phyloP scores from a whole-genome alignment of 2,329 filamentous ascomycete species.

The Trichophyton mentagrophytes region DNA sequence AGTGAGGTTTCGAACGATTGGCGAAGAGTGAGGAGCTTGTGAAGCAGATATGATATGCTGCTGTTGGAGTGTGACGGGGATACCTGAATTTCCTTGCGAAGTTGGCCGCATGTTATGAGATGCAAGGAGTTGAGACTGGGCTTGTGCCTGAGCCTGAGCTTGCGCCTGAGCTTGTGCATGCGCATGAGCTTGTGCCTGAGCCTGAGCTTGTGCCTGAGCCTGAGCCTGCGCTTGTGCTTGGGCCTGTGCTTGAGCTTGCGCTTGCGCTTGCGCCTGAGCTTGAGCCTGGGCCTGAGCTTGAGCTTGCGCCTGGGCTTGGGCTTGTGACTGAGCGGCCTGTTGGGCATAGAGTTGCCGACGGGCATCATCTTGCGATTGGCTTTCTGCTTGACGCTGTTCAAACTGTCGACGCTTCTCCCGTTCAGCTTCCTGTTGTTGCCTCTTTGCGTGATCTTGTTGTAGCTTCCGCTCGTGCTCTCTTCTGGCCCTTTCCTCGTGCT shows the following conservation, averaged over 20 bases:
- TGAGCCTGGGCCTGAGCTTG: constrained; percentile 10
- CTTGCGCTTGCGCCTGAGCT: constrained; percentile 22
- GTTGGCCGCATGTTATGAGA: constrained; percentile 42
- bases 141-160: constrained; percentile 9
- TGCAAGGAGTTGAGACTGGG: constrained; percentile 20
- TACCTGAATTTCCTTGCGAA: constrained; percentile 29
- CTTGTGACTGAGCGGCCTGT: constrained; percentile 37
- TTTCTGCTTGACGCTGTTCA: constrained; percentile 34
- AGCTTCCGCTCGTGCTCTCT: constrained; percentile 36
- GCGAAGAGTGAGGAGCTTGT: constrained; percentile 36
- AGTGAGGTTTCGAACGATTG: constrained; percentile 36
- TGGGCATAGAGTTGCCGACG: constrained; percentile 29
- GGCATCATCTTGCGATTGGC: constrained; percentile 29
- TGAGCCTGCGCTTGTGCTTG: constrained; percentile 7
- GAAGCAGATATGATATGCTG: constrained; percentile 22
- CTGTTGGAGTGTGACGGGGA: constrained; percentile 18
- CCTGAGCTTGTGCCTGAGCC: constrained; percentile 5
- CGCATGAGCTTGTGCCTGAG: not conserved
- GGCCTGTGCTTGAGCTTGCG: constrained; percentile 28
- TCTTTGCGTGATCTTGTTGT: constrained; percentile 38
- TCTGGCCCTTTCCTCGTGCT: constrained; percentile 56
- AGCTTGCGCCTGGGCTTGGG: constrained; percentile 21
- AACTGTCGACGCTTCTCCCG: constrained; percentile 36
- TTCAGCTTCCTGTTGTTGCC: constrained; percentile 37
- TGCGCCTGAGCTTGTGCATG: constrained; percentile 3